Conservation (phyloP, 139 green algal genomes). For the Chlorella sorokiniana region DNA sequence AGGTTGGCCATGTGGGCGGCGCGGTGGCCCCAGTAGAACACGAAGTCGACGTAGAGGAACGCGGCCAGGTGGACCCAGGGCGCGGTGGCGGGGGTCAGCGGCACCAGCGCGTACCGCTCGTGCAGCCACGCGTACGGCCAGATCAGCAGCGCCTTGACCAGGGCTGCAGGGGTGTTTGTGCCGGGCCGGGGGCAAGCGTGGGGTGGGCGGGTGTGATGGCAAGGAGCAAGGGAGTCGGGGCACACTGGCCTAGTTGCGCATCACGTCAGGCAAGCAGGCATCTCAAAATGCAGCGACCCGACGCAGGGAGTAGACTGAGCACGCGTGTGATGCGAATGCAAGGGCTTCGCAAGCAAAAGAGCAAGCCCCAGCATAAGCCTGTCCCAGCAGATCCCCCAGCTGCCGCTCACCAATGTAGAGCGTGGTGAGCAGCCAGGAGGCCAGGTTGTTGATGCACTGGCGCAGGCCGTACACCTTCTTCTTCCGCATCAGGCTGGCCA, state of each 20-base stretch:
- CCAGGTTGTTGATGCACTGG: constrained; percentile 23
- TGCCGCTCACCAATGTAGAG: neutral
- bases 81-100: neutral
- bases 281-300: neutral
- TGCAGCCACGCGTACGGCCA: constrained; percentile 26
- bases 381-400: neutral
- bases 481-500: neutral
- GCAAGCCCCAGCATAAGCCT: too few species aligned
- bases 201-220: too few species aligned
- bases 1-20: constrained; percentile 22
- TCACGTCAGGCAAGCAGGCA: too few species aligned
- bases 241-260: neutral
- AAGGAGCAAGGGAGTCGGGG: neutral
- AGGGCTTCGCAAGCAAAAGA: too few species aligned
- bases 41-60: constrained; percentile 25
- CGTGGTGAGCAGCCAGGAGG: neutral
- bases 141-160: constrained; percentile 30
- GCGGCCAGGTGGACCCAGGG: neutral
- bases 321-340: too few species aligned
- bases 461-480: constrained; percentile 24
- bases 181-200: neutral
- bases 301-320: too few species aligned
- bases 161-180: neutral
- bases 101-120: neutral
- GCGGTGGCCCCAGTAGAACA: constrained; percentile 38